These are phyloP conservation scores for Penicillium cosmopolitanum DNA, from an alignment of 495 filamentous ascomycete genomes.

Conservation along the genomic window DNA sequence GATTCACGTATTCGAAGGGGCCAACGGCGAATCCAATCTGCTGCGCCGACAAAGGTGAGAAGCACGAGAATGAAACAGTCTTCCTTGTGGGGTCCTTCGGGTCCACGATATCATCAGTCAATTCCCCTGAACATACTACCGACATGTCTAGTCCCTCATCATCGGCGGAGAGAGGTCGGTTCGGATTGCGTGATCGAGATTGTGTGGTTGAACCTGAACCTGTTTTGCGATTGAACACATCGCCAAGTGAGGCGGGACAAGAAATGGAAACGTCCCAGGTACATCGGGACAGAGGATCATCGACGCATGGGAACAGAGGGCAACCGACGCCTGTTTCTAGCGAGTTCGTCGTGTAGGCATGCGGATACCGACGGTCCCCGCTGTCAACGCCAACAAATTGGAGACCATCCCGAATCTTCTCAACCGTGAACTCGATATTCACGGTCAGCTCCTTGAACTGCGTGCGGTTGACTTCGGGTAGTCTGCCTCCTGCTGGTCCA, in stretches of 20 bases:
- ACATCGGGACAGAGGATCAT: constrained; percentile 76
- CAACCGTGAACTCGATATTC: constrained; percentile 73
- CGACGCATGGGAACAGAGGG: constrained; percentile 89
- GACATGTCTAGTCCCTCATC: constrained; percentile 85
- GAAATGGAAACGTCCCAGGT: constrained; percentile 88
- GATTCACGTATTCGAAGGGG: constrained; percentile 90
- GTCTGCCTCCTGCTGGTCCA: constrained; percentile 36
- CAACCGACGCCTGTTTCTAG: constrained; percentile 76
- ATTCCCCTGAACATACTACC: constrained; percentile 86
- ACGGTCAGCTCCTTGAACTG: constrained; percentile 62
- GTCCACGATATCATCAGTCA: constrained; percentile 80
- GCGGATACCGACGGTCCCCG: constrained; percentile 80
- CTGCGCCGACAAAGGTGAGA: constrained; percentile 72
- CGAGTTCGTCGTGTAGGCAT: constrained; percentile 85
- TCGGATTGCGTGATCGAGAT: constrained; percentile 26
- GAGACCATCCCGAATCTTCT: constrained; percentile 77
- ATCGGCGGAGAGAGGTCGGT: constrained; percentile 59
- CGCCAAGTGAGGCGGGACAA: constrained; percentile 81
- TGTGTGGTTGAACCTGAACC: constrained; percentile 15
- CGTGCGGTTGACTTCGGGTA: constrained; percentile 42
- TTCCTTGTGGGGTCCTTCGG: constrained; percentile 75
- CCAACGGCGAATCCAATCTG: constrained; percentile 92
- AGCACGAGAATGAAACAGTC: constrained; percentile 76
- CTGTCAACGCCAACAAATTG: constrained; percentile 86
- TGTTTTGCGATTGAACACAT: constrained; percentile 63